Evolutionary conservation across 2,329 filamentous ascomycete genomes (phyloP), one percentile per base, ranked within the genome.

Genomic region (Clonostachys rosea): DNA sequence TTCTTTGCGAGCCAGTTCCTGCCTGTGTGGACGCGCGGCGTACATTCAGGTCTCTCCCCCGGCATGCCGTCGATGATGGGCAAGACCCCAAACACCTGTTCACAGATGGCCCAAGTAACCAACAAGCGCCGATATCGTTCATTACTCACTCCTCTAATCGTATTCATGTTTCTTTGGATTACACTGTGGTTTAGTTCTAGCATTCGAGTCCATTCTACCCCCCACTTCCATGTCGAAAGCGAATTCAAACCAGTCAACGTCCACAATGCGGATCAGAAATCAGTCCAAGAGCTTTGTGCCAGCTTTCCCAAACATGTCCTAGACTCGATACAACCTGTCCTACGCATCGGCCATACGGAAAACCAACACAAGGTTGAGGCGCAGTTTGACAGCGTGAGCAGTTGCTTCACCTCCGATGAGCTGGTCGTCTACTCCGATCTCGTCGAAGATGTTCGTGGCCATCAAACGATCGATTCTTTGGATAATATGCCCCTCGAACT

Each of bases 361-460:
- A 34, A 51, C 20, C 53, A 50, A 20, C 49, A 52, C 34, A 62
- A 58, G 50, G 46, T 64, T 4, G 56, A 62, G 24, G 68, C 74
- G 5, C 76, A 79, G 46, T 62, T 82, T 41, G 59, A 68, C 37
- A 78, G 71, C 52, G 72, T 77, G 35, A 78, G 78, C 42, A 73
- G 74, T 17, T 80, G 72, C 58, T 73, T 79, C 24, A 52, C 50
- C 7, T 59, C 64, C 4, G 57, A 53, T 36, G 63, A 67, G 14
- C 58, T 77, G 13, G 64, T 78, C 44, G 62, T 80, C 53, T 73
- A 75, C 54, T 78, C 76, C 47, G 76, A 81, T 54, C 65, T 74
- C 12, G 71, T 71, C 42, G 69, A 75, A 46, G 59, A 61, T 7
- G 59, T 77, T 16, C 61, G 65, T 43, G 69, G 67, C 16, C 67